Conservation (phyloP, 1,284 basidiomycete genomes). For the Cryptococcus depauperatus region DNA sequence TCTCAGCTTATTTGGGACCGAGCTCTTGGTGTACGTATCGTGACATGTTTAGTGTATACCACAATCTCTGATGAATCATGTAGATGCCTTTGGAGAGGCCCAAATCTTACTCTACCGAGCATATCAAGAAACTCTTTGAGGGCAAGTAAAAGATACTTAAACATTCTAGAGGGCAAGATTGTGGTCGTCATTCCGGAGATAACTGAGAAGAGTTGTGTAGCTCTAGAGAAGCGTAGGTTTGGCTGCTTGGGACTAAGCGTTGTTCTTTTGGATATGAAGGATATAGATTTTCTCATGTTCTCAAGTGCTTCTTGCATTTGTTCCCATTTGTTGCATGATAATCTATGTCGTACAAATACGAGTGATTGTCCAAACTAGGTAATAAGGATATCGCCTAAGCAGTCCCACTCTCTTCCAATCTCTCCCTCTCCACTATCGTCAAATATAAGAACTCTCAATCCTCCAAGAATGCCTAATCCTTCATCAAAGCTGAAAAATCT, state of each 20-base stretch:
- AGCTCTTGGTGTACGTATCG: constrained; percentile 82
- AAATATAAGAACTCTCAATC: constrained; percentile 28
- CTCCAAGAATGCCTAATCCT: constrained; percentile 33
- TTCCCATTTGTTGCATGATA: neutral
- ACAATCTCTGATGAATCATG: neutral
- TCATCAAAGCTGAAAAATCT: constrained; percentile 25
- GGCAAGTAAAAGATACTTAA: too few species aligned
- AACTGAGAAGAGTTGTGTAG: too few species aligned
- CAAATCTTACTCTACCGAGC: constrained; percentile 48
- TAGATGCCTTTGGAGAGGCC: constrained; percentile 46
- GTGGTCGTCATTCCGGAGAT: too few species aligned
- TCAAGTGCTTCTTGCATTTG: neutral
- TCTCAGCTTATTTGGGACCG: constrained; percentile 92
- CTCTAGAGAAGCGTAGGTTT: too few species aligned
- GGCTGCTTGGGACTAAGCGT: too few species aligned
- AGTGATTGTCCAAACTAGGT: constrained; percentile 3
- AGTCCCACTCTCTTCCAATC: constrained; percentile 31
- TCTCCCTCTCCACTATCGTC: constrained; percentile 5
- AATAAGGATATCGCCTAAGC: constrained; percentile 30
- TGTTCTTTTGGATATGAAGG: too few species aligned
- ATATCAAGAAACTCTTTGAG: constrained; percentile 45
- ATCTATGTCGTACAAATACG: neutral
- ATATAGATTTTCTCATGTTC: too few species aligned
- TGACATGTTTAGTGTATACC: too few species aligned
- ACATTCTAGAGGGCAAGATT: too few species aligned